Conservation (phyloP, 164 flowering plant species). For the Aristolochia contorta region DNA sequence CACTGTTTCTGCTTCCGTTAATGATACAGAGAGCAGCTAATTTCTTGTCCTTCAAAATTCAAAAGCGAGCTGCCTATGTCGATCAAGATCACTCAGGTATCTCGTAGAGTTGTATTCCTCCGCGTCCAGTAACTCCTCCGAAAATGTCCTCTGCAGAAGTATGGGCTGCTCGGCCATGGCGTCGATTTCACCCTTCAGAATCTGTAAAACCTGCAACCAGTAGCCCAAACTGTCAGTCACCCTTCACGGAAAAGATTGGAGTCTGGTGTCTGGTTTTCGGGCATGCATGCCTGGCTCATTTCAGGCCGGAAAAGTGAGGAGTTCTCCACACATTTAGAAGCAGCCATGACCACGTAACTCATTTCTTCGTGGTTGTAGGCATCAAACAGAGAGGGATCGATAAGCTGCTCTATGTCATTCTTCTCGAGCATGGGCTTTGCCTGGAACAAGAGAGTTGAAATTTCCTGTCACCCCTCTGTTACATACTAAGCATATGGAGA, state of each 20-base stretch:
- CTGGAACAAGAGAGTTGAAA: constrained; percentile 28
- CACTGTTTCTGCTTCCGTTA: too few relatives aligned
- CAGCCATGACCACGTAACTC: constrained; percentile 34
- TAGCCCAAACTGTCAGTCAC: not conserved
- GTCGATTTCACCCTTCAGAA: constrained; percentile 41
- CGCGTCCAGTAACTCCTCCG: constrained; percentile 42
- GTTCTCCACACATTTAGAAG: constrained; percentile 56
- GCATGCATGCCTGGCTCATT: constrained; percentile 63
- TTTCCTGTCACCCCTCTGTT: not conserved
- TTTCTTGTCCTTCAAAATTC: constrained; percentile 12
- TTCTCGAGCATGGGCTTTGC: constrained; percentile 58
- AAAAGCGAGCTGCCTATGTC: constrained; percentile 40
- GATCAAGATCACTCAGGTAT: constrained; percentile 32
- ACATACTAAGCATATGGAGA: not conserved
- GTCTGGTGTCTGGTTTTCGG: too few relatives aligned
- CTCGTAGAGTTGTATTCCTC: constrained; percentile 52
- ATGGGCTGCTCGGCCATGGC: constrained; percentile 21
- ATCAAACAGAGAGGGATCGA: constrained; percentile 52
- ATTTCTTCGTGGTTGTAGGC: constrained; percentile 45
- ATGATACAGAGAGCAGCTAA: not conserved
- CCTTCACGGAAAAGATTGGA: not conserved
- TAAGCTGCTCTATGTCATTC: constrained; percentile 32
- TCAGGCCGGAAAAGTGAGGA: constrained; percentile 58
- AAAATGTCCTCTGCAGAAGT: constrained; percentile 39
- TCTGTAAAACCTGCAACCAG: constrained; percentile 43